A percentile compares a stretch with the other conserved stretches of the same genome.
phyloP scores from a whole-genome alignment of 2,329 filamentous ascomycete species.

The Ophiognomonia clavigignenti-juglandacearum region DNA sequence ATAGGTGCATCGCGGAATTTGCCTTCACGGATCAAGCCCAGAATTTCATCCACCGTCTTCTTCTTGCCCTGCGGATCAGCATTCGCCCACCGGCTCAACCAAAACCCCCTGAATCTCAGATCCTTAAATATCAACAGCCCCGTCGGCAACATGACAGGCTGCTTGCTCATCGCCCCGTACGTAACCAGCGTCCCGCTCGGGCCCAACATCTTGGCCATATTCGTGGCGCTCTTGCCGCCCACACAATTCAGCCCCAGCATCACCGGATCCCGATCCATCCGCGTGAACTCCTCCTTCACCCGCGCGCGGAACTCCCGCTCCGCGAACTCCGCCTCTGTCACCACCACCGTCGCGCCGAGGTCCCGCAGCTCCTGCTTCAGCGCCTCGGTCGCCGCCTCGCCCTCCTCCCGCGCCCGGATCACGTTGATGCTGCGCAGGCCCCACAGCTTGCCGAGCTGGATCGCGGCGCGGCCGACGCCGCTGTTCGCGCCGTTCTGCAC shows the following conservation, averaged over 20 bases:
- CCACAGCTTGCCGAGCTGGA: constrained; percentile 83
- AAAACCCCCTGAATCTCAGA: constrained; percentile 85
- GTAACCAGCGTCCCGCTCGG: constrained; percentile 75
- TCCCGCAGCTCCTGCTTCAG: constrained; percentile 46
- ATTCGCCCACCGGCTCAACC: constrained; percentile 88
- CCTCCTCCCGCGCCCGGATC: constrained; percentile 64
- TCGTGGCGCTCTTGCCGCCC: constrained; percentile 77
- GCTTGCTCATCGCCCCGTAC: constrained; percentile 91
- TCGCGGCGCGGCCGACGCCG: constrained; percentile 84
- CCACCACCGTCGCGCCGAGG: constrained; percentile 53
- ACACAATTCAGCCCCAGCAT: constrained; percentile 88
- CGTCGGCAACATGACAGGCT: constrained; percentile 77
- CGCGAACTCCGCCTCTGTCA: constrained; percentile 52
- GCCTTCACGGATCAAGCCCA: constrained; percentile 68
- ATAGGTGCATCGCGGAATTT: constrained; percentile 80
- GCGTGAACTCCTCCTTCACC: constrained; percentile 58
- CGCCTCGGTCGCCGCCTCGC: constrained; percentile 55
- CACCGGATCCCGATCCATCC: constrained; percentile 65
- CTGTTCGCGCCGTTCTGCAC: constrained; percentile 96
- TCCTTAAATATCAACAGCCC: constrained; percentile 92
- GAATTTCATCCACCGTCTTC: constrained; percentile 77
- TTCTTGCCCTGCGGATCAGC: constrained; percentile 67
- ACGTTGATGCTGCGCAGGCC: constrained; percentile 89
- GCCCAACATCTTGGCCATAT: constrained; percentile 69
- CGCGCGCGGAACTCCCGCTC: constrained; percentile 56